Base-by-base conservation (phyloP, 768 basidiomycete genomes). In the Boletus fagicola region DNA sequence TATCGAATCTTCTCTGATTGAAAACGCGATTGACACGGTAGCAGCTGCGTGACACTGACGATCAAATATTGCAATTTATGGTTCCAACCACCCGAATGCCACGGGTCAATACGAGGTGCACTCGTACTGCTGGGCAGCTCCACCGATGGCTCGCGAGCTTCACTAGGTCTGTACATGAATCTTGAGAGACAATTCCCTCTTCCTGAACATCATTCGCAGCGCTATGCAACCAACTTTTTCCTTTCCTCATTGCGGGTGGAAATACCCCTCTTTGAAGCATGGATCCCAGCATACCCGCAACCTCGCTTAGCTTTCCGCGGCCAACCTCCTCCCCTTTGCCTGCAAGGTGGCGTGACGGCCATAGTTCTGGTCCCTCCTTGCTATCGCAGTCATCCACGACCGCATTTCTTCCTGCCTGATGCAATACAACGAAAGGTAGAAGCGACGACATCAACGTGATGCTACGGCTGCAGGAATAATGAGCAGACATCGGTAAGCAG, bases 381-480 rank as follows among this genome's bases (percentile, higher is more conserved):
- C 39, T 50, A 53, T 68, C 51, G 66, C 68, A 68, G 61, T 36
- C 54, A 49, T 51, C 60, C 46, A 59, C 36, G 52, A 62, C 68
- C 68, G 47, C 64, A 56, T 50, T 62, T 56, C 47, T 43, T 58
- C 68, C 68, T 65, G 66, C 58, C 54, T 51, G 63, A 47, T 61
- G 56, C 59, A 68, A 70, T 48, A 53, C 50, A 59, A 54, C 54
- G 54, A 62, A 56, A 60, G 31, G 54, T 33, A 66, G 61, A 68
- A 71, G 68, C 54, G 55, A 65, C 66, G 60, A 53, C 60, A 68
- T 68, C 60, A 68, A 49, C 62, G 45, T 66, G 68, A 66, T 68
- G 54, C 54, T 68, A 68, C 59, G 63, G 59, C 42, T 58, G 55
- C 50, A 68, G 54, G 50, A 53, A 65, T 56, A 58, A 65, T 65